Evolutionary conservation across 768 basidiomycete species (phyloP).

Genomic region (Boletus coccyginus): DNA sequence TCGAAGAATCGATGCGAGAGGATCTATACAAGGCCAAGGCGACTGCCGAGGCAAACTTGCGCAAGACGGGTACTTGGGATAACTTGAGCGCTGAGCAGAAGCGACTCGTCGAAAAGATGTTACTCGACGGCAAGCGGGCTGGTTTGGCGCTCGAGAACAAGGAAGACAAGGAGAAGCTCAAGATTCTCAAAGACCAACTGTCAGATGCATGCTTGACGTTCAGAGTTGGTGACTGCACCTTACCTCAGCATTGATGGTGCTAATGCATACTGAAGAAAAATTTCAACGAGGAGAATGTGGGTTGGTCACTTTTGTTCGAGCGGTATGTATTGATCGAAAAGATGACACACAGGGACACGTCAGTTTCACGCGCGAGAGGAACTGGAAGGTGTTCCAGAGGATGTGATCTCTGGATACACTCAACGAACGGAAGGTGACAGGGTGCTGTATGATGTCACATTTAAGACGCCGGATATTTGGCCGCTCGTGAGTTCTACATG

Average conservation of each 20-base stretch:
- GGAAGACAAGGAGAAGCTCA: slow-evolving; percentile 53
- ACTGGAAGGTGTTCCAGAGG: slow-evolving; percentile 75
- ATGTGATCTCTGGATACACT: slow-evolving; percentile 72
- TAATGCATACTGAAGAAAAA: slow-evolving; percentile 55
- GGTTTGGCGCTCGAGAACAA: slow-evolving; percentile 73
- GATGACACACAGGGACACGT: slow-evolving; percentile 47
- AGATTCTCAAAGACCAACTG: slow-evolving; percentile 67
- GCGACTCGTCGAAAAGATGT: slow-evolving; percentile 77
- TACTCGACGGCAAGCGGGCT: slow-evolving; percentile 71
- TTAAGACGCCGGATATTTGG: slow-evolving; percentile 79
- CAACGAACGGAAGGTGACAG: slow-evolving; percentile 57
- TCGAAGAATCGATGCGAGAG: slow-evolving; percentile 75
- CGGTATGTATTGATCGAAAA: not conserved
- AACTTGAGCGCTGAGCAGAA: slow-evolving; percentile 65
- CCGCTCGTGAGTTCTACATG: slow-evolving; percentile 52
- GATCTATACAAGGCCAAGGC: slow-evolving; percentile 75
- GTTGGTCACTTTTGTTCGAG: slow-evolving; percentile 5
- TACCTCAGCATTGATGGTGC: not conserved
- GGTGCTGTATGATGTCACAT: slow-evolving; percentile 68
- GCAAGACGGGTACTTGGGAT: slow-evolving; percentile 56
- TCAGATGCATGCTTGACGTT: slow-evolving; percentile 73
- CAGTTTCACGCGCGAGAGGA: slow-evolving; percentile 66
- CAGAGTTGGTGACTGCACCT: slow-evolving; percentile 45
- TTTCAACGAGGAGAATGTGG: slow-evolving; percentile 81
- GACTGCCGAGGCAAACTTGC: slow-evolving; percentile 65